These are phyloP conservation scores for Gremmenia infestans DNA, from an alignment of 2,329 filamentous ascomycete species.

Conservation along the genomic window DNA sequence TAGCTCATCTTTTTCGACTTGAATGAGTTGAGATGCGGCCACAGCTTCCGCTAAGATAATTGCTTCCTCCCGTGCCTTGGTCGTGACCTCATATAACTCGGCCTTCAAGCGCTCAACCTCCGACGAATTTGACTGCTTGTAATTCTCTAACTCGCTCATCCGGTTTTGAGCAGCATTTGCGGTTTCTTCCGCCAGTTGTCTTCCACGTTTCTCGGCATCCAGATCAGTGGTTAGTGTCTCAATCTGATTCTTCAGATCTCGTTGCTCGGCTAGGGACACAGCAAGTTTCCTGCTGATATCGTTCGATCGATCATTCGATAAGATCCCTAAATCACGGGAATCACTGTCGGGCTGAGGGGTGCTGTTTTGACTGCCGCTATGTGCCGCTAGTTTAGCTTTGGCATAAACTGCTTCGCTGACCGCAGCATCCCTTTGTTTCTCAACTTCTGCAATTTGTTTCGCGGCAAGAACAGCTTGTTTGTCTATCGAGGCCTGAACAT, in stretches of 20 bases:
- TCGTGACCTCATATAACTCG: slow-evolving; percentile 77
- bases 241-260: slow-evolving; percentile 72
- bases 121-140: slow-evolving; percentile 74
- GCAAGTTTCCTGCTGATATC: slow-evolving; percentile 82
- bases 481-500: slow-evolving; percentile 86
- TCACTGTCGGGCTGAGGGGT: slow-evolving; percentile 56
- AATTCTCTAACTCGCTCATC: slow-evolving; percentile 76
- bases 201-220: slow-evolving; percentile 73
- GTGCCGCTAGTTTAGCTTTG: slow-evolving; percentile 85
- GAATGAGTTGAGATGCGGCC: slow-evolving; percentile 68
- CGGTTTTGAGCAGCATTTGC: slow-evolving; percentile 76
- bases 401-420: slow-evolving; percentile 92
- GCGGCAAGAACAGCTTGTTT: slow-evolving; percentile 81
- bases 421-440: slow-evolving; percentile 91
- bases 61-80: slow-evolving; percentile 73
- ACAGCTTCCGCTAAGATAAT: slow-evolving; percentile 73
- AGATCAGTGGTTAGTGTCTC: slow-evolving; percentile 66
- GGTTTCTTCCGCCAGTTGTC: slow-evolving; percentile 84
- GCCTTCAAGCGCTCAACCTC: slow-evolving; percentile 83
- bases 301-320: slow-evolving; percentile 56
- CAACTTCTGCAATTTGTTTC: slow-evolving; percentile 85
- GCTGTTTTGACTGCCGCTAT: slow-evolving; percentile 60
- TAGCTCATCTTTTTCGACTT: slow-evolving; percentile 80
- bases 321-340: slow-evolving; percentile 52
- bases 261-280: slow-evolving; percentile 70